phyloP scores from a whole-genome alignment of 257 asterid species.

The Capsicum chinense region DNA sequence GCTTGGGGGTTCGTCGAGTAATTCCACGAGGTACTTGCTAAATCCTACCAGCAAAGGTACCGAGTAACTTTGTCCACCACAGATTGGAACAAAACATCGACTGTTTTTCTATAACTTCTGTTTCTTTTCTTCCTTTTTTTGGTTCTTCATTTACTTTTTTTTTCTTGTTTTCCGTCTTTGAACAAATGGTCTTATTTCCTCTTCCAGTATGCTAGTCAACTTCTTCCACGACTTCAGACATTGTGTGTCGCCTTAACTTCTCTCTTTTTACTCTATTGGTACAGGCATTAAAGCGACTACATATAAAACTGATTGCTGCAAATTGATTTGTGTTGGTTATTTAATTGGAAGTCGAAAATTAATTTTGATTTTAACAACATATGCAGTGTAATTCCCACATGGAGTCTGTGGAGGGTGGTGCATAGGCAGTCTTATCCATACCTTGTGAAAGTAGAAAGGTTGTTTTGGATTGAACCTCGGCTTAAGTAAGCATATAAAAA shows the following conservation, averaged over 20 bases:
- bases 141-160: not conserved
- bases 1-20: not conserved
- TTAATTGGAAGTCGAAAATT: not conserved
- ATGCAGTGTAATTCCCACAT: not conserved
- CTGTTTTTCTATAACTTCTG: not conserved
- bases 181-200: not conserved
- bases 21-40: not conserved
- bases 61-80: not conserved
- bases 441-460: not conserved
- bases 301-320: not conserved
- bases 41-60: not conserved
- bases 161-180: constrained; percentile 4
- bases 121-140: constrained; percentile 3
- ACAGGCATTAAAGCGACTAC: not conserved
- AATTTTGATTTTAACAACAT: not conserved
- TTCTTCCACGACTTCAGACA: not conserved
- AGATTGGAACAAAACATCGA: not conserved
- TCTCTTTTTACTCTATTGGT: not conserved
- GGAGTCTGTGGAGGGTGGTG: not conserved
- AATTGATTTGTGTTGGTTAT: not conserved
- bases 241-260: not conserved
- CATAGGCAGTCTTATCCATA: not conserved
- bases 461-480: not conserved
- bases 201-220: not conserved
- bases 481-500: not conserved